Percentiles rank a stretch among this genome's conserved stretches.
Conservation (phyloP, 2,329 filamentous ascomycete genomes). For the Emergomyces pasteurianus region DNA sequence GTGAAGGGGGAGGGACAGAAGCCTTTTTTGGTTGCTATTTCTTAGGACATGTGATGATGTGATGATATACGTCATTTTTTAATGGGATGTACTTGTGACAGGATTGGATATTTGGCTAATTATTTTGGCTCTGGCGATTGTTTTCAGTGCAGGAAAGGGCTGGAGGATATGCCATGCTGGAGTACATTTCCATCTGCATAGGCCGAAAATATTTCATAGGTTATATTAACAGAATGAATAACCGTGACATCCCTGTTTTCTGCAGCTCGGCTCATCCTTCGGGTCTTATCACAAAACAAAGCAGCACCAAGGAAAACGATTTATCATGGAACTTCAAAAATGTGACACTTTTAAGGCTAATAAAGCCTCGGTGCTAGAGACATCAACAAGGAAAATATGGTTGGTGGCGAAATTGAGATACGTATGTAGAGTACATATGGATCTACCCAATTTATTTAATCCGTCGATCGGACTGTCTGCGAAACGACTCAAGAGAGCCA, state of each 20-base stretch:
- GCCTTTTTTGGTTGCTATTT: constrained; percentile 62
- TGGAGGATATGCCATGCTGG: too few species aligned
- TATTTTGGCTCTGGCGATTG: background rate
- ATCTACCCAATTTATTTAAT: too few species aligned
- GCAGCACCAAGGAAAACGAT: background rate
- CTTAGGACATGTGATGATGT: background rate
- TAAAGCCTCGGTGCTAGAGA: background rate
- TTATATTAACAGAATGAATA: background rate
- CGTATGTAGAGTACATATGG: too few species aligned
- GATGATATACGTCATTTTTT: background rate
- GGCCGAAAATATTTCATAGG: too few species aligned
- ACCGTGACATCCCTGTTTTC: background rate
- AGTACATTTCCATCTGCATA: too few species aligned
- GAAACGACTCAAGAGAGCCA: background rate
- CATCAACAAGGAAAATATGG: background rate
- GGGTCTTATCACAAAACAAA: background rate
- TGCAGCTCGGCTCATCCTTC: background rate
- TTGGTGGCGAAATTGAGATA: background rate
- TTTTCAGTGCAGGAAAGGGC: background rate
- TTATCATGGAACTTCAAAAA: background rate
- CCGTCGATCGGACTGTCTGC: too few species aligned
- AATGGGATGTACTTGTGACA: background rate
- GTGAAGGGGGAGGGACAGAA: constrained; percentile 64
- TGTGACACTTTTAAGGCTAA: background rate
- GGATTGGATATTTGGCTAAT: background rate